These are phyloP conservation scores for Sporisorium sorghi DNA, from an alignment of 1,284 basidiomycete species.

Conservation along the genomic window DNA sequence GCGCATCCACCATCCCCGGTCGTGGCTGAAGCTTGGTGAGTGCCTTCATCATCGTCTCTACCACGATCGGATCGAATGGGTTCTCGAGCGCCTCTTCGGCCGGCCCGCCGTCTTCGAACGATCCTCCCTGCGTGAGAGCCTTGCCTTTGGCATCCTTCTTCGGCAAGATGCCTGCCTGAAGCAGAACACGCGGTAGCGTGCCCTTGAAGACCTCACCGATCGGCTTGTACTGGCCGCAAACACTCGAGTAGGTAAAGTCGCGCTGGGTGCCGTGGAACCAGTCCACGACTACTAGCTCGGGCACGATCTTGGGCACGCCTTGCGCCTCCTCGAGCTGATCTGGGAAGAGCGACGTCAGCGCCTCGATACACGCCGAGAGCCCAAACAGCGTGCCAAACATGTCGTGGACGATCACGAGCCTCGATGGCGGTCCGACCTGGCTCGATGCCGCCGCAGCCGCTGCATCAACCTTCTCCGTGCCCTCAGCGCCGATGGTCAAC, in stretches of 20 bases:
- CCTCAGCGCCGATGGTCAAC: constrained; percentile 51
- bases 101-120: constrained; percentile 26
- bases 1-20: constrained; percentile 60
- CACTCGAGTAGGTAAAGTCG: constrained; percentile 57
- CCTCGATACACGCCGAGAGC: constrained; percentile 47
- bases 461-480: constrained; percentile 28
- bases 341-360: constrained; percentile 43
- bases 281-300: constrained; percentile 61
- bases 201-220: constrained; percentile 57
- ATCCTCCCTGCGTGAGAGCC: constrained; percentile 34
- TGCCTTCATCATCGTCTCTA: constrained; percentile 53
- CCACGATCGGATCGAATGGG: constrained; percentile 36
- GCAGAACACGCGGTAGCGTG: constrained; percentile 52
- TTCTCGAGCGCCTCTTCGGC: constrained; percentile 44
- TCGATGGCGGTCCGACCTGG: constrained; percentile 18
- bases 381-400: constrained; percentile 63
- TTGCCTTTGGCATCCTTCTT: constrained; percentile 14
- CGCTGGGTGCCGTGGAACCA: constrained; percentile 64
- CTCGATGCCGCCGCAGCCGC: constrained; percentile 1
- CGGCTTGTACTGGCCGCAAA: constrained; percentile 53
- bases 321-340: constrained; percentile 40
- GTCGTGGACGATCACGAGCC: constrained; percentile 60
- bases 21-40: constrained; percentile 50
- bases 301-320: constrained; percentile 40
- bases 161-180: constrained; percentile 54